Base-by-base conservation (phyloP, 352 stramenopile genomes). In the Pythium utonaiense region DNA sequence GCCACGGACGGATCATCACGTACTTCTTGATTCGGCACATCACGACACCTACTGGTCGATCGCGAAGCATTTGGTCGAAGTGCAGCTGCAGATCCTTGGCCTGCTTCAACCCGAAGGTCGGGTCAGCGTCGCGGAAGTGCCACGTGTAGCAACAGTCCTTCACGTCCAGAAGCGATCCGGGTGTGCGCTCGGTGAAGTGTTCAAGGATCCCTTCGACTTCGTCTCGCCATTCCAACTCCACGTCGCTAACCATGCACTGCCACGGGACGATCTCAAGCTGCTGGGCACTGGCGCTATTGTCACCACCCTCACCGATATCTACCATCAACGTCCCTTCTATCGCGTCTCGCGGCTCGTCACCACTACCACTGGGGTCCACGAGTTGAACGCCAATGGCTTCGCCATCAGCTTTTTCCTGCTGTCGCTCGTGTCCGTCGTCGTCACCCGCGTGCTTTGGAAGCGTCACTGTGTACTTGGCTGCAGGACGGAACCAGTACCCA, bases 1-100 rank as follows among this genome's bases (percentile, higher is more conserved):
- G 78, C 75, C 80, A 91, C 24, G 86, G 86, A 7, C 88, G 83
- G 47, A 96, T 90, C 57, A 83, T 89, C 30, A 96, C 78, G 47
- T 94, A 96, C 64, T 96, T 96, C 61, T 93, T 94, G 51, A 91
- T 90, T 3, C 80, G 86, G 61, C 82, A 93, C 83, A 95, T 95
- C 48, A 96, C 82, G 14, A 96, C 82, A 10, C 80, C 77, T 12
- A 95, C 86, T 0, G 84, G 86, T 9, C 89, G 71, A 62, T 94
- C 86, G 47, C 83, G 79, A 22, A 96, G 77, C 83, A 93, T 96
- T 55, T 96, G 86, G 41, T 96, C 86, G 51, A 96, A 93, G 73
- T 96, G 86, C 24, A 95, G 68, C 60, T 96, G 87, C 78, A 96
- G 67, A 40, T 96, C 85, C 57, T 95, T 96, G 9, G 87, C 87